Evolutionary conservation across 345 rosid genomes (phyloP).

Genomic region (Syzygium oleosum): DNA sequence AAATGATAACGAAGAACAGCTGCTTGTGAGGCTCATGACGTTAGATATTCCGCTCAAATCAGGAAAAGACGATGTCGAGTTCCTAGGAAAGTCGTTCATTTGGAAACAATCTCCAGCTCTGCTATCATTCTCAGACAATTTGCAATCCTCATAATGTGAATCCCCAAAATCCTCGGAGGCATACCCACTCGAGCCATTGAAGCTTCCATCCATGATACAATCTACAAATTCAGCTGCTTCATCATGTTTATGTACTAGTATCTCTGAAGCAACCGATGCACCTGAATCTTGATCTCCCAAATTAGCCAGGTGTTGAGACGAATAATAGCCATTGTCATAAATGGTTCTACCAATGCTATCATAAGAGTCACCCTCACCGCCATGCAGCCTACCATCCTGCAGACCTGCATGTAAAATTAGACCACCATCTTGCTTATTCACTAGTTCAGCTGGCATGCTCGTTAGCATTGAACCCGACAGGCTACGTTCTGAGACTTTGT

Average conservation of each 20-base stretch:
- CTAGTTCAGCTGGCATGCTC: constrained; percentile 6
- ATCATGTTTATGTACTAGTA: constrained; percentile 20
- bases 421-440: constrained; percentile 3
- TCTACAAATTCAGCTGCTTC: constrained; percentile 13
- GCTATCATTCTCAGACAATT: constrained; percentile 1
- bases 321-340: constrained; percentile 1
- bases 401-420: constrained; percentile 1
- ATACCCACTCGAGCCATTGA: constrained; percentile 12
- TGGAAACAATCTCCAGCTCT: constrained; percentile 10
- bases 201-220: constrained; percentile 15
- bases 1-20: constrained; percentile 15
- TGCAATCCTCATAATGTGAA: constrained; percentile 10
- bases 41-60: constrained; percentile 10
- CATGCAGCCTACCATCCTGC: constrained; percentile 6
- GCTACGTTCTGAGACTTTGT: constrained; percentile 5
- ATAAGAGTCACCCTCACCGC: neutral
- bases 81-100: constrained; percentile 11
- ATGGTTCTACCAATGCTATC: constrained; percentile 1
- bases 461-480: constrained; percentile 21
- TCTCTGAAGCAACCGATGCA: constrained; percentile 26
- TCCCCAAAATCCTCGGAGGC: constrained; percentile 21
- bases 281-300: constrained; percentile 31
- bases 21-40: constrained; percentile 25
- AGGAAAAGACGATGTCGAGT: constrained; percentile 15
- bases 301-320: constrained; percentile 18